Conservation (phyloP, 371 early-diverging fungal species). For the Mucor sp. region DNA sequence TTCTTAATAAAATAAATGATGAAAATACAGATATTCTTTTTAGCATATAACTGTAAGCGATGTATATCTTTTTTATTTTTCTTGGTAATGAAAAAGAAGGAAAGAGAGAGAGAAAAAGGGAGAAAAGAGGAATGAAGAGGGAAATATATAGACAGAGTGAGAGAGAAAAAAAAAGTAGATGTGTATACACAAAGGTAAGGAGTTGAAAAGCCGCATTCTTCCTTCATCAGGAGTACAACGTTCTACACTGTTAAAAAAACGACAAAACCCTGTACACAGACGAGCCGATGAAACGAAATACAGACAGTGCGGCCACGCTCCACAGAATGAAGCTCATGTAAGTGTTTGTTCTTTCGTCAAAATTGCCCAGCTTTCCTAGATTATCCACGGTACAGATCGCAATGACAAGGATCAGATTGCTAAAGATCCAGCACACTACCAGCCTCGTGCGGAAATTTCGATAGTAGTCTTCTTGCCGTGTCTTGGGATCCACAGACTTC, state of each 20-base stretch:
- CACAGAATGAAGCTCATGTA: slow-evolving; percentile 84
- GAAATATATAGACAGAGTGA: not conserved
- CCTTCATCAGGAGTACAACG: slow-evolving; percentile 58
- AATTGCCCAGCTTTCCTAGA: slow-evolving; percentile 36
- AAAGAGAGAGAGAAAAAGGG: slow-evolving; percentile 1
- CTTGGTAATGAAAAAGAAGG: not conserved
- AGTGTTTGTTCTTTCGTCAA: slow-evolving; percentile 38
- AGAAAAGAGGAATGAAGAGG: not conserved
- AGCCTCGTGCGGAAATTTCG: slow-evolving; percentile 81
- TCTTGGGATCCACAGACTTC: slow-evolving; percentile 61
- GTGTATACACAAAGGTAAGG: not conserved
- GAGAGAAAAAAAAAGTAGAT: not conserved
- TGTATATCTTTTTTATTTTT: not conserved
- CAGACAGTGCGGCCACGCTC: slow-evolving; percentile 76
- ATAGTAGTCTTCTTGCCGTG: slow-evolving; percentile 85
- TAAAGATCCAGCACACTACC: slow-evolving; percentile 81
- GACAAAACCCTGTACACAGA: slow-evolving; percentile 48
- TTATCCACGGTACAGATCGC: slow-evolving; percentile 37
- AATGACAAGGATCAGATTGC: slow-evolving; percentile 73
- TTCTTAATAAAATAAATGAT: slow-evolving; percentile 17
- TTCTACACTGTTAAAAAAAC: slow-evolving; percentile 37
- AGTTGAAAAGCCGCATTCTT: slow-evolving; percentile 6
- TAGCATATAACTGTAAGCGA: not conserved
- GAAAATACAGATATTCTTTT: not conserved
- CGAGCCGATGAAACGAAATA: slow-evolving; percentile 79